Evolutionary conservation across 1,284 basidiomycete genomes (phyloP), one percentile per base, ranked within the genome.

Genomic region (Phenoliferia sp.): DNA sequence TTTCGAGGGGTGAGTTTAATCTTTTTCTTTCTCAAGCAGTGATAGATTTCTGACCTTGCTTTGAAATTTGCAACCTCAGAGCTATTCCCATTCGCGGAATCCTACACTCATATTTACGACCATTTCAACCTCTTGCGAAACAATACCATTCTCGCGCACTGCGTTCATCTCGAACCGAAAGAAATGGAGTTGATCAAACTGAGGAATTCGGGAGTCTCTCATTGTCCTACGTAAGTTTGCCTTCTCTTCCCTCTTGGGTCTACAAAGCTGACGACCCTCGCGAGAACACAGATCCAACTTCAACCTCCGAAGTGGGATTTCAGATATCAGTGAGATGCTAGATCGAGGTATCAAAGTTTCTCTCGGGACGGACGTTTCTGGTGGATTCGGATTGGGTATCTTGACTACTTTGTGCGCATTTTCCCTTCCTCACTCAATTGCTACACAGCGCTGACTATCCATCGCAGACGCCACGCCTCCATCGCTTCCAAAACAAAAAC

Each of bases 121-220:
- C 82, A 83, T 58, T 88, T 85, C 77, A 87, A 87, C 19, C 83
- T 99, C 44, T 82, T 98, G 52, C 82, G 87, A 26, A 78, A 81
- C 26, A 90, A 92, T 75, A 97, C 94, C 1, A 85, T 98, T 54
- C 83, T 98, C 39, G 94, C 90, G 1, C 94, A 98, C 78, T 93
- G 86, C n/a, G 85, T 93, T 19, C 89, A 92, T 79, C 82, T 99
- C 39, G 85, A 85, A 28, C 73, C 80, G 0, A 82, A 83, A 3
- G 95, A 98, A 79, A 81, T 94, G 65, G 81, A 83, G 33, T 80
- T 96, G 58, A 86, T 99, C 73, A 85, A 85, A 72, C 73, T 82
- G 74, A 81, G 83, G 60, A 81, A 83, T 5, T 87, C 90, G 3
- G 94, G 94, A 16, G 83, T 98, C 56, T 89, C 89, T 72, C 95